Evolutionary conservation across 2,329 filamentous ascomycete species (phyloP), one percentile per base, ranked within the genome.

Genomic region (Ophiostoma triangulosporum): DNA sequence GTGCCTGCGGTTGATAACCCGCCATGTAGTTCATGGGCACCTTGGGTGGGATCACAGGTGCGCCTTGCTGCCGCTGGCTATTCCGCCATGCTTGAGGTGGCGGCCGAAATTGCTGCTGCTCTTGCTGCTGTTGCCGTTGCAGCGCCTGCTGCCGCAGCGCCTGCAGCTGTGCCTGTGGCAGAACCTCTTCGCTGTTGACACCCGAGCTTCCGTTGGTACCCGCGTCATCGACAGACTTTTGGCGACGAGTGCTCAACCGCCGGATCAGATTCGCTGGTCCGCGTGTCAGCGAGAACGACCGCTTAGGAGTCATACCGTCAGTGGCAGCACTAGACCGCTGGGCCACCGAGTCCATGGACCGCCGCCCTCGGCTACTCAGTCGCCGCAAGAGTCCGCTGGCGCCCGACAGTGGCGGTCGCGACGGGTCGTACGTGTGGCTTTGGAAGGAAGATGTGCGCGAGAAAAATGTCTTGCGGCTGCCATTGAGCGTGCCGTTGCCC

Each of bases 121-220:
- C 46, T 7, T 38, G 48, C 17, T 40, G 32, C 8, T 36, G 38
- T 35, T 26, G 48, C 62, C 56, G 43, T 15, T 43, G 50, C 35
- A 33, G 38, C 14, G 11, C 24, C 24, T 36, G 14, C 3, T 40
- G 22, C n/a, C 45, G 50, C 22, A 43, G 50, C 31, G 48, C 33
- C 15, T 6, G 8, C 17, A 8, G 27, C n/a, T 40, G 36, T 7
- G 22, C 22, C 15, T 24, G 36, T 4, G 55, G 31, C 26, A 48
- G 57, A 4, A 65, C 64, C 7, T 71, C 69, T 1, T 71, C 71
- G 17, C 71, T 71, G 4, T 66, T 68, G 1, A 66, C 63, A 4
- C 71, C 71, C 72, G 75, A 80, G 35, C 67, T 70, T 1, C 76
- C 76, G 56, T 80, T 79, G 59, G 78, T 77, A 3, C 75, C 75